These are phyloP conservation scores for Posidonia oceanica DNA, from an alignment of 116 monocot species.

Conservation along the genomic window DNA sequence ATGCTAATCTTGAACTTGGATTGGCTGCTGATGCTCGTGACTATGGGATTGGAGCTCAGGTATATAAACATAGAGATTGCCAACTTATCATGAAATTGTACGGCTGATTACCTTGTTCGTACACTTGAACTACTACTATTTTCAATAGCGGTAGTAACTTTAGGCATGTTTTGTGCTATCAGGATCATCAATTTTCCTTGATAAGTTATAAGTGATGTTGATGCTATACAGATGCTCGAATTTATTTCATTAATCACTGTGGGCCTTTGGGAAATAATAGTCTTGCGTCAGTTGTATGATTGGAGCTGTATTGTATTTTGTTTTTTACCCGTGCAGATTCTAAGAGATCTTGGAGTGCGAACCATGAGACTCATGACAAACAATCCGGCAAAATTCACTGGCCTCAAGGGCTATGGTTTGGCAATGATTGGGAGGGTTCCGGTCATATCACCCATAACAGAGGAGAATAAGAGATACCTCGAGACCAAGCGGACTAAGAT, in stretches of 20 bases:
- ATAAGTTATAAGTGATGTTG: too few relatives aligned
- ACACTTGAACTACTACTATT: background rate
- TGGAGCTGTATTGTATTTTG: background rate
- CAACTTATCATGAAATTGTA: background rate
- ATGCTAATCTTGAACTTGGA: constrained; percentile 82
- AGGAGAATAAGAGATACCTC: constrained; percentile 74
- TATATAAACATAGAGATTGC: constrained; percentile 9
- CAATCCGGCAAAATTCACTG: constrained; percentile 76
- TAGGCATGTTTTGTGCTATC: background rate
- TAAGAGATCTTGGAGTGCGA: constrained; percentile 71
- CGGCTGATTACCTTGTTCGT: background rate
- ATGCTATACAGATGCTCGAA: too few relatives aligned
- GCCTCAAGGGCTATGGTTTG: constrained; percentile 76
- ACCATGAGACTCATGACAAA: constrained; percentile 91
- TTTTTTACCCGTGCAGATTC: constrained; percentile 35
- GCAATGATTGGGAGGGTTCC: constrained; percentile 73
- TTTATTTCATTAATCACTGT: too few relatives aligned
- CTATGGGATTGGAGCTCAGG: constrained; percentile 89
- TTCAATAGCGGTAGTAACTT: too few relatives aligned
- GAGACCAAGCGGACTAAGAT: constrained; percentile 83
- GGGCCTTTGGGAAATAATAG: too few relatives aligned
- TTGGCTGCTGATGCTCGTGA: constrained; percentile 71
- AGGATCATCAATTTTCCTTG: background rate
- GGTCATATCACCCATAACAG: constrained; percentile 60
- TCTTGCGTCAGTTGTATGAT: too few relatives aligned